phyloP scores from a whole-genome alignment of 345 rosid species.

The Anastatica hierochuntica region DNA sequence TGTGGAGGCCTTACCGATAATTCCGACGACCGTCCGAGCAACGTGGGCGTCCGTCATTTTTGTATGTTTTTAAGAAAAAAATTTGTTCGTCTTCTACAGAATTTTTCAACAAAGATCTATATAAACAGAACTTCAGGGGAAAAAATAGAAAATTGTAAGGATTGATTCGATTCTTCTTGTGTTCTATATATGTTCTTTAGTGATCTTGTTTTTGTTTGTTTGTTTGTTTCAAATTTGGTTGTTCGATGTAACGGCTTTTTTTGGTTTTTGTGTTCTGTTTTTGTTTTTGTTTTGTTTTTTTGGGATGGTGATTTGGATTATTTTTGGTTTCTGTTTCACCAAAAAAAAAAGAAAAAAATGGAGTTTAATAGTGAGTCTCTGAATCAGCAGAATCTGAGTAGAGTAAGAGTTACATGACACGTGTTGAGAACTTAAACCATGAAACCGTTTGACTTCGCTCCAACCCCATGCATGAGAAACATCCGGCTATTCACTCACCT shows the following conservation, averaged over 20 bases:
- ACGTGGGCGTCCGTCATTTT: constrained; percentile 16
- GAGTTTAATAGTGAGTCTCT: constrained; percentile 7
- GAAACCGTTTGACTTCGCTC: constrained; percentile 26
- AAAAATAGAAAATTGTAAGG: too few relatives aligned
- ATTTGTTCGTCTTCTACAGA: too few relatives aligned
- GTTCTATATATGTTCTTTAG: background rate
- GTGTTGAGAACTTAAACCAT: background rate
- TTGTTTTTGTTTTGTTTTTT: background rate
- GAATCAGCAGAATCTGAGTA: constrained; percentile 5
- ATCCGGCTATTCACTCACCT: constrained; percentile 25
- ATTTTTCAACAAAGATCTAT: background rate
- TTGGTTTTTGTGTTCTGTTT: constrained; percentile 19
- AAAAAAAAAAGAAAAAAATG: background rate
- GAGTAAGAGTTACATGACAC: constrained; percentile 13
- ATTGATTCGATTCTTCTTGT: constrained; percentile 4
- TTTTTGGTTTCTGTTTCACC: constrained; percentile 17
- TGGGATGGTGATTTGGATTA: background rate
- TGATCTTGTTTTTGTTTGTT: background rate
- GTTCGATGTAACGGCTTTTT: background rate
- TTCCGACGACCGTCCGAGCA: constrained; percentile 42
- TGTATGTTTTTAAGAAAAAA: too few relatives aligned
- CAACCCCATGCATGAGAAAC: constrained; percentile 26
- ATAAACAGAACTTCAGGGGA: background rate
- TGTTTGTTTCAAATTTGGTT: constrained; percentile 3
- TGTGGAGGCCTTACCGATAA: constrained; percentile 36